Evolutionary conservation across 2,329 filamentous ascomycete species (phyloP).

Genomic region (Zymoseptoria pseudotritici): DNA sequence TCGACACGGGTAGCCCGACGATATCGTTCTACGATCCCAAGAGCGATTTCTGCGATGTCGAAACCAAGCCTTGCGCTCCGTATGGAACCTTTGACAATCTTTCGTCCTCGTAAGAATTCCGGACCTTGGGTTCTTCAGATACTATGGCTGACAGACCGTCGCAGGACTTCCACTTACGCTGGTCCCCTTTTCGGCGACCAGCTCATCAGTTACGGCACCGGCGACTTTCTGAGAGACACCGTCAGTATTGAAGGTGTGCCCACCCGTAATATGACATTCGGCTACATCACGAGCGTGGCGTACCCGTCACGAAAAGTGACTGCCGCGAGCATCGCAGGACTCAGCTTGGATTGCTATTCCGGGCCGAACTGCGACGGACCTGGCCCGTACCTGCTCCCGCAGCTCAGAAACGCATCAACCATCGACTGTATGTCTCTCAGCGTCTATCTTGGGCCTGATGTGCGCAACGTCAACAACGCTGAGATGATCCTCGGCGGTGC

Average conservation of each 20-base stretch:
- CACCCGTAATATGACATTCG: neutral
- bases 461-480: neutral
- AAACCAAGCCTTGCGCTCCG: neutral
- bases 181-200: neutral
- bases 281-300: neutral
- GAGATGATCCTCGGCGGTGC: neutral
- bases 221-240: neutral
- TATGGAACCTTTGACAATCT: neutral
- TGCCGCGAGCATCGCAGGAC: neutral
- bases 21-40: neutral
- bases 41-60: neutral
- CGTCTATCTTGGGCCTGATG: neutral
- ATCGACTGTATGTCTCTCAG: neutral
- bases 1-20: neutral
- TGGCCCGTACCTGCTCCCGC: neutral
- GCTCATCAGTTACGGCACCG: neutral
- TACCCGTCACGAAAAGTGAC: neutral
- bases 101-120: neutral
- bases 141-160: too few species aligned
- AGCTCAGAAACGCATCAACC: neutral
- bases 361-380: neutral
- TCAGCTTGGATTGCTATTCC: neutral
- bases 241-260: neutral
- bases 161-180: neutral
- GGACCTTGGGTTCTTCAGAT: too few species aligned